Evolutionary conservation across 495 filamentous ascomycete species (phyloP).

Genomic region (Aeminium ludgeri): DNA sequence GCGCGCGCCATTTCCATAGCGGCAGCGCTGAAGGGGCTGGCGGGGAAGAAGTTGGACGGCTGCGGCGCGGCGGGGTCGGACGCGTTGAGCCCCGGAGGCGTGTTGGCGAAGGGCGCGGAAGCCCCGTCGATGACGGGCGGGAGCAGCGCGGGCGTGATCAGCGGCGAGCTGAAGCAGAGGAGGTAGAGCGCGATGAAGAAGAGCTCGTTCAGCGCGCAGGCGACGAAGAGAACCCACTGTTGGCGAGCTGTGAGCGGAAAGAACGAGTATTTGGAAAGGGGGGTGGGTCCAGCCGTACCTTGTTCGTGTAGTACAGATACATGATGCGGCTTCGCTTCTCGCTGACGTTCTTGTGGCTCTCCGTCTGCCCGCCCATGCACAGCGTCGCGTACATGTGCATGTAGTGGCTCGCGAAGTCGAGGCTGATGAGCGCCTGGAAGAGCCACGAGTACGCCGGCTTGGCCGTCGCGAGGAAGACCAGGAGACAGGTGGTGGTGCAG

Average conservation of each 20-base stretch:
- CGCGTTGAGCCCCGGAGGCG: too few relatives aligned
- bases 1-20: constrained; percentile 74
- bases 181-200: constrained; percentile 98
- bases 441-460: constrained; percentile 83
- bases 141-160: constrained; percentile 68
- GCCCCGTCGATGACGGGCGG: too few relatives aligned
- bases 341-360: constrained; percentile 90
- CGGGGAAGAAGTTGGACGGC: constrained; percentile 51
- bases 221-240: constrained; percentile 78
- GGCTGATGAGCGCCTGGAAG: constrained; percentile 79
- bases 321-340: constrained; percentile 60
- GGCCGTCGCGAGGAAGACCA: constrained; percentile 82
- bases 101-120: too few relatives aligned
- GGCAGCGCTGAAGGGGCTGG: constrained; percentile 78
- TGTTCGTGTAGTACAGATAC: constrained; percentile 92
- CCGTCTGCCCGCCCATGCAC: constrained; percentile 56
- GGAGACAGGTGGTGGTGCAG: constrained; percentile 82
- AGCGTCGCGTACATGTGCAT: constrained; percentile 95
- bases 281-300: constrained; percentile 36
- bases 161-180: constrained; percentile 82
- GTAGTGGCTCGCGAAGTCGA: constrained; percentile 92
- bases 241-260: too few relatives aligned
- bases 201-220: constrained; percentile 78
- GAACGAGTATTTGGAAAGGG: too few relatives aligned
- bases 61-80: constrained; percentile 42